Conservation (phyloP, 768 basidiomycete species). For the Rhodotorula babjevae region DNA sequence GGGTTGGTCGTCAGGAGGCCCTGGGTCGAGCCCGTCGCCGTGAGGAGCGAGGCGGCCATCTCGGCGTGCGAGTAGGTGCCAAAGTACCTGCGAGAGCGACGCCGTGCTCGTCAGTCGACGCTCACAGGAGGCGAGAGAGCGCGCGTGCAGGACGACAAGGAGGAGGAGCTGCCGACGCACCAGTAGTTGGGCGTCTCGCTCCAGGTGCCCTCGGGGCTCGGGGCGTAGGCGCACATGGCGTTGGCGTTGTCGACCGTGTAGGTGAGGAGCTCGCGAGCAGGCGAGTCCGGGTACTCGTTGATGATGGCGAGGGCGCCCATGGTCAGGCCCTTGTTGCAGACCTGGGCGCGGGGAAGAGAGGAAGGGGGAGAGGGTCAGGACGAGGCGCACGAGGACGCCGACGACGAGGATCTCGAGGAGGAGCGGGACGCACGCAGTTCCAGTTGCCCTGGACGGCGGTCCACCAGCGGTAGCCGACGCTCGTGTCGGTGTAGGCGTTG, state of each 20-base stretch:
- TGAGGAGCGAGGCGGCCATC: conserved; percentile 71
- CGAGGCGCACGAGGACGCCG: not conserved
- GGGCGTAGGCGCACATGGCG: conserved; percentile 61
- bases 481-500: conserved; percentile 24
- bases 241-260: conserved; percentile 70
- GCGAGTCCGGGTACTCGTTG: conserved; percentile 64
- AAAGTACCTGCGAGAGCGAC: conserved; percentile 38
- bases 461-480: conserved; percentile 40
- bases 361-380: not conserved
- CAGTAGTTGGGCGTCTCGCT: conserved; percentile 89
- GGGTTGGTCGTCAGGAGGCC: conserved; percentile 66
- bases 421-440: conserved; percentile 63
- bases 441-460: conserved; percentile 65
- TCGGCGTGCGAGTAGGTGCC: conserved; percentile 58
- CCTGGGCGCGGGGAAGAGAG: too few relatives aligned
- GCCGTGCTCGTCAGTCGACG: not conserved
- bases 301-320: conserved; percentile 81
- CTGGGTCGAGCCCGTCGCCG: conserved; percentile 79
- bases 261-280: conserved; percentile 61
- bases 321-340: conserved; percentile 85
- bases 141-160: too few relatives aligned
- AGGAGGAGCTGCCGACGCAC: conserved; percentile 50
- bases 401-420: not conserved
- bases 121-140: not conserved
- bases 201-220: conserved; percentile 74